Percentiles rank a stretch among this genome's conserved stretches.
Evolutionary conservation across 805 yeast species (phyloP).

Genomic region (Maudiozyma serrabonitensis): DNA sequence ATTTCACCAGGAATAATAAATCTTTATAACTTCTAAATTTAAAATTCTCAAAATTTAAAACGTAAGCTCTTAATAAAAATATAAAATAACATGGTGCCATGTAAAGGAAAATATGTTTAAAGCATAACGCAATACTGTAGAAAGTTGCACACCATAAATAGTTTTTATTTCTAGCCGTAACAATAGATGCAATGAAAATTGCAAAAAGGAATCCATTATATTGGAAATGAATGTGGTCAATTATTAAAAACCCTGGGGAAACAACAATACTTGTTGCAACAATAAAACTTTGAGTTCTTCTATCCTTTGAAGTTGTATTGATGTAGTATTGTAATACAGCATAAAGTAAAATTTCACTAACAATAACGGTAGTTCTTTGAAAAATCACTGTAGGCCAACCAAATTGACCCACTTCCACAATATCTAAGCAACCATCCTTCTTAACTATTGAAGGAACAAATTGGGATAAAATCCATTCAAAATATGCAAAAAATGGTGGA

Average conservation of each 20-base stretch:
- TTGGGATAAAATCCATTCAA: constrained; percentile 71
- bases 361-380: constrained; percentile 73
- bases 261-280: constrained; percentile 73
- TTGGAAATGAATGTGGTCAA: constrained; percentile 95
- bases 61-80: constrained; percentile 66
- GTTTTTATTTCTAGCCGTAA: constrained; percentile 52
- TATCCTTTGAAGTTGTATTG: constrained; percentile 35
- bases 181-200: constrained; percentile 60
- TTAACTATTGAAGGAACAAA: constrained; percentile 56
- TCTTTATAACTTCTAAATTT: constrained; percentile 27
- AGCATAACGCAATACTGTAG: constrained; percentile 74
- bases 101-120: constrained; percentile 88
- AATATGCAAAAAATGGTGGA: constrained; percentile 96
- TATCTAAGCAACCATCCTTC: constrained; percentile 68
- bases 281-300: constrained; percentile 45
- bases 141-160: constrained; percentile 53
- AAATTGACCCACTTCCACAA: constrained; percentile 55
- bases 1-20: constrained; percentile 34
- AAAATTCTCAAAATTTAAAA: constrained; percentile 34
- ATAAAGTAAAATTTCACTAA: constrained; percentile 65
- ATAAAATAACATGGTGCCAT: constrained; percentile 91
- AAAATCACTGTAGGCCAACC: constrained; percentile 73
- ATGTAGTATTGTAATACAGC: constrained; percentile 64
- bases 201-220: constrained; percentile 94
- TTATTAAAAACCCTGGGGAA: constrained; percentile 81